These are phyloP conservation scores for Pichia sporocuriosa DNA, from an alignment of 805 yeast species.

Conservation along the genomic window DNA sequence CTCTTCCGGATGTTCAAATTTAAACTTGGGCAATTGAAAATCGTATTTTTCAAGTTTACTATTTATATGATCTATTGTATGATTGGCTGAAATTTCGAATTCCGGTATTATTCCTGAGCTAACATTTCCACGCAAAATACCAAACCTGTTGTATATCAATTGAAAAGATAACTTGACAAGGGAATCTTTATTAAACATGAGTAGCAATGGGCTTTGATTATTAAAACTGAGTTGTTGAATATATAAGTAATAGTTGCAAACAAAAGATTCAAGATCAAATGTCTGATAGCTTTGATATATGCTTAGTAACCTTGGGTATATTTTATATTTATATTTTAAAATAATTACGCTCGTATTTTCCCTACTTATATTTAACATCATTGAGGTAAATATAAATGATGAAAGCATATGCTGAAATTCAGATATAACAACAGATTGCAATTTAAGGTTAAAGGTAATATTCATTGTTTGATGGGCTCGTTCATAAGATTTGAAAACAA, in stretches of 20 bases:
- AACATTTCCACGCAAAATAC: not conserved
- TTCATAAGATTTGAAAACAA: slow-evolving; percentile 12
- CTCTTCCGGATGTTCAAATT: not conserved
- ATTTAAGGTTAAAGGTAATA: not conserved
- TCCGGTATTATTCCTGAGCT: not conserved
- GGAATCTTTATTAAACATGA: not conserved
- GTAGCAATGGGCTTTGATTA: not conserved
- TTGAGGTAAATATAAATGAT: slow-evolving; percentile 1
- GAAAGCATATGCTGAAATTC: slow-evolving; percentile 4
- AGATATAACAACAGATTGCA: not conserved
- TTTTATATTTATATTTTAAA: slow-evolving; percentile 3
- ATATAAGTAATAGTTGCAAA: not conserved
- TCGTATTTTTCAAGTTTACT: not conserved
- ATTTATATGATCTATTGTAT: not conserved
- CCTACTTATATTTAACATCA: not conserved
- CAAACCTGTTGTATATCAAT: not conserved
- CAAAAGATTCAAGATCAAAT: slow-evolving; percentile 2
- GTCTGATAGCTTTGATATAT: slow-evolving; percentile 6
- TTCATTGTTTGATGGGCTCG: slow-evolving; percentile 18
- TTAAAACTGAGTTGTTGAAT: not conserved
- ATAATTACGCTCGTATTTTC: not conserved
- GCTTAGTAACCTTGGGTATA: not conserved
- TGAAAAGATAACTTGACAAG: not conserved
- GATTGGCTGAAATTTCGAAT: not conserved
- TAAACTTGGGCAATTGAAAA: not conserved